Evolutionary conservation across 2,329 filamentous ascomycete genomes (phyloP).

Genomic region (Aspergillus pseudonomiae): DNA sequence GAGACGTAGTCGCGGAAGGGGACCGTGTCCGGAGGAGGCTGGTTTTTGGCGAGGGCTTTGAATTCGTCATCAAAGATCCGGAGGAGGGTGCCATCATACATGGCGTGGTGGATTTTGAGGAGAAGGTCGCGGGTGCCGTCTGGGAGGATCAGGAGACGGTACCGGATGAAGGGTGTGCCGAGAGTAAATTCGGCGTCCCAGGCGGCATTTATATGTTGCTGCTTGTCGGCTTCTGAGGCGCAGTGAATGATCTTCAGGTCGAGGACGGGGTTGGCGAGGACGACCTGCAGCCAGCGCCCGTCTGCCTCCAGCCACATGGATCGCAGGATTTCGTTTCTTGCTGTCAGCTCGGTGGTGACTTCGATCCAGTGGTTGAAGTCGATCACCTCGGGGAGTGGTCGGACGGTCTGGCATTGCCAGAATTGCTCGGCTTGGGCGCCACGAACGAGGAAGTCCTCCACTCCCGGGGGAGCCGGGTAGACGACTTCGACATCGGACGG

Average conservation of each 20-base stretch:
- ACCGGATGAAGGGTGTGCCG: constrained; percentile 40
- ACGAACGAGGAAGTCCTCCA: constrained; percentile 5
- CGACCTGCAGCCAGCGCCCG: constrained; percentile 16
- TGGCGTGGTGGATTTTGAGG: constrained; percentile 39
- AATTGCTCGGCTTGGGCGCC: constrained; percentile 11
- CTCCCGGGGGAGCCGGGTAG: constrained; percentile 2
- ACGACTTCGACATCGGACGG: constrained; percentile 4
- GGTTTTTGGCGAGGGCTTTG: constrained; percentile 24
- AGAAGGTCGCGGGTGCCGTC: constrained; percentile 30
- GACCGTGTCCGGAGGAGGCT: constrained; percentile 9
- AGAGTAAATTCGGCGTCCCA: constrained; percentile 33
- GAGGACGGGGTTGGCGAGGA: constrained; percentile 20
- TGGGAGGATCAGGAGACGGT: constrained; percentile 30
- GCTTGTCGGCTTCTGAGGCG: constrained; percentile 26
- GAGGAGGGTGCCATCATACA: constrained; percentile 43
- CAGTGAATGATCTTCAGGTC: constrained; percentile 16
- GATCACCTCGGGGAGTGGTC: constrained; percentile 1
- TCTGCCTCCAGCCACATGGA: constrained; percentile 11
- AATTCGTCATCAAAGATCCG: constrained; percentile 43
- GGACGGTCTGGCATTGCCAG: constrained; percentile 12
- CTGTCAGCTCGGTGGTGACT: constrained; percentile 14
- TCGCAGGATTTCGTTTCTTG: constrained; percentile 18
- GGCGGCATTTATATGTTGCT: constrained; percentile 15
- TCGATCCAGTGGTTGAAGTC: constrained; percentile 21
- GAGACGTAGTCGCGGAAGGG: constrained; percentile 32